These are phyloP conservation scores for Melianthus villosus DNA, from an alignment of 441 rosid genomes.

Conservation along the genomic window DNA sequence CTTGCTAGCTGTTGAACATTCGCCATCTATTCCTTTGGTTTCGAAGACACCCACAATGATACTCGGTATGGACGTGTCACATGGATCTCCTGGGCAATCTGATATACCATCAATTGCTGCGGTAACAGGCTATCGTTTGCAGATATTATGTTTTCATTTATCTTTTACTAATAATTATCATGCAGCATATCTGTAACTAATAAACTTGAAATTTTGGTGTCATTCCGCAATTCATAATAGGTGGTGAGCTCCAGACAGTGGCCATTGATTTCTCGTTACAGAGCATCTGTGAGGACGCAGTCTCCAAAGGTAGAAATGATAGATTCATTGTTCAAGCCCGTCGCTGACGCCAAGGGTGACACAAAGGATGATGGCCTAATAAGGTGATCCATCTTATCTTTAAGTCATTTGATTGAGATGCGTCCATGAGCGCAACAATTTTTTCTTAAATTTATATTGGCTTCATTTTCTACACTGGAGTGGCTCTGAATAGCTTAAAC, in stretches of 20 bases:
- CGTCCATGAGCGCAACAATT: too few relatives aligned
- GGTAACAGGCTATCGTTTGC: too few relatives aligned
- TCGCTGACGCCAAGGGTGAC: constrained; percentile 31
- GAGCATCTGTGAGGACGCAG: constrained; percentile 83
- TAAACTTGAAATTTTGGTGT: too few relatives aligned
- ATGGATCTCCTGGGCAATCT: constrained; percentile 72
- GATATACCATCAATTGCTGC: constrained; percentile 75
- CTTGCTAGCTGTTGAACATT: constrained; percentile 48
- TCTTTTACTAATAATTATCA: too few relatives aligned
- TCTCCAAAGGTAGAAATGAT: constrained; percentile 77
- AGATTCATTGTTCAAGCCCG: constrained; percentile 68
- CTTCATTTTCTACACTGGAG: too few relatives aligned
- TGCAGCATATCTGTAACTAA: too few relatives aligned
- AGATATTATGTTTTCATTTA: too few relatives aligned
- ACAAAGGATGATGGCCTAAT: constrained; percentile 65
- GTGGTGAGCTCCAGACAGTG: constrained; percentile 79
- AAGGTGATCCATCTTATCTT: constrained; percentile 49
- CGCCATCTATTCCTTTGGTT: constrained; percentile 36
- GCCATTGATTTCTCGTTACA: constrained; percentile 82
- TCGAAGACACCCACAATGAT: constrained; percentile 62
- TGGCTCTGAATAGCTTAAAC: too few relatives aligned
- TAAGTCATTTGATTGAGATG: too few relatives aligned
- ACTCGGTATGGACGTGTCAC: constrained; percentile 96
- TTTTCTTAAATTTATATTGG: too few relatives aligned
- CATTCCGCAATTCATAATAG: too few relatives aligned